phyloP scores from a whole-genome alignment of 805 yeast species.

The Ogataea ramenticola region DNA sequence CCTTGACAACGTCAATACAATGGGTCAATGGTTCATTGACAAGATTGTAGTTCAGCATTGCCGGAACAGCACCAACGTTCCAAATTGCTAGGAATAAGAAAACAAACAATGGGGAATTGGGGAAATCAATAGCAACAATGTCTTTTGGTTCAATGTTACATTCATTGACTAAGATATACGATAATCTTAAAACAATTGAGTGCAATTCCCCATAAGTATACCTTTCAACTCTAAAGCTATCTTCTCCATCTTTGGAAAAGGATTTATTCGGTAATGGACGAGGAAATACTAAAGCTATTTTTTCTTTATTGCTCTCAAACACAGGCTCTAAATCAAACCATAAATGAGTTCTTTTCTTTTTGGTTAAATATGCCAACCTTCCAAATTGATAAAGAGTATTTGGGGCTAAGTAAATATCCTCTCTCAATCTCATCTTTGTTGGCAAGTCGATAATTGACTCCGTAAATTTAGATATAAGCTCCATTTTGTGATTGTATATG shows the following conservation, averaged over 20 bases:
- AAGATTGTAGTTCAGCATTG: slow-evolving; percentile 70
- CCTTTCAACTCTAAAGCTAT: slow-evolving; percentile 41
- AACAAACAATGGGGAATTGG: slow-evolving; percentile 70
- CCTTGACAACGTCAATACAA: slow-evolving; percentile 56
- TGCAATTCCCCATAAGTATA: slow-evolving; percentile 61
- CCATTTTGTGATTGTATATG: not conserved
- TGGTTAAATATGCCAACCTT: slow-evolving; percentile 31
- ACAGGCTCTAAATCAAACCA: slow-evolving; percentile 65
- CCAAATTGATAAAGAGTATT: slow-evolving; percentile 33
- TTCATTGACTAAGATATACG: slow-evolving; percentile 50
- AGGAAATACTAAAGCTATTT: slow-evolving; percentile 58
- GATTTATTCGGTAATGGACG: slow-evolving; percentile 34
- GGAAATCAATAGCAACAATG: slow-evolving; percentile 61
- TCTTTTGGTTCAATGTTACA: slow-evolving; percentile 57
- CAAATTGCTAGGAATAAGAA: slow-evolving; percentile 72
- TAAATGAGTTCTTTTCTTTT: slow-evolving; percentile 42
- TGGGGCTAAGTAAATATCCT: slow-evolving; percentile 48
- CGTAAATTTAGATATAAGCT: not conserved
- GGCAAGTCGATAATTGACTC: slow-evolving; percentile 20
- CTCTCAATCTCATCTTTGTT: slow-evolving; percentile 35
- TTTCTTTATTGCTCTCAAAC: slow-evolving; percentile 42
- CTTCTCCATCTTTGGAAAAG: slow-evolving; percentile 25
- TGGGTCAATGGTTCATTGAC: slow-evolving; percentile 63
- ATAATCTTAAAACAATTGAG: slow-evolving; percentile 51
- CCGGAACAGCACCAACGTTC: slow-evolving; percentile 81